Evolutionary conservation across 495 filamentous ascomycete species (phyloP), one percentile per base, ranked within the genome.

Genomic region (Bathelium albidoporum): DNA sequence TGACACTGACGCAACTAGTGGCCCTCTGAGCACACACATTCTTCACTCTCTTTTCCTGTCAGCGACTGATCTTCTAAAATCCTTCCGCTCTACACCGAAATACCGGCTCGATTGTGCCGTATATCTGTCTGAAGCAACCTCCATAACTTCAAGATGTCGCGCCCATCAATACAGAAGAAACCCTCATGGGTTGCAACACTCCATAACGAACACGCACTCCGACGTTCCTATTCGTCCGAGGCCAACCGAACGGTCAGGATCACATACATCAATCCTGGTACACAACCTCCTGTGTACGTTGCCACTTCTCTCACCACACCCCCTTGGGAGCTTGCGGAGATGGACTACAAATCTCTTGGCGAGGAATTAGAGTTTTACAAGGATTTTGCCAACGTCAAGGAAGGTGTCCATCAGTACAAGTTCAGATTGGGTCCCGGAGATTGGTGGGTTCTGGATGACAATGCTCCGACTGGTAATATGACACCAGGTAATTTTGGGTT

Each of bases 361-460:
- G 72, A 69, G 4, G 68, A 73, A 20, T 65, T 71, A 18, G 68
- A 68, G 43, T 76, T 75, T 63, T 52, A 4, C 52, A 70, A 62
- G 59, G 20, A 52, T 0, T 76, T 80, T 28, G 74, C 76, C 20
- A 78, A 81, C 41, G 76, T 80, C 26, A 68, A 85, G 32, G 69
- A 74, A 31, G 78, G 79, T 20, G 67, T 81, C 63, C 82, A 86
- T 64, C 82, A 87, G 66, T 90, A 89, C 75, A 88, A 89, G 70
- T 88, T 90, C 68, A 79, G 85, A 26, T 71, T 88, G 59, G 86
- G 84, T 4, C 55, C 73, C 1, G 81, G 81, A 34, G 79, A 88
- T 66, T 85, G 82, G 81, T 88, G 87, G 87, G 79, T 83, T 2
- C 68, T 86, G 55, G 80, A 88, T 61, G 81, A 87, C 28, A 71